phyloP scores from a whole-genome alignment of 306 rosid genomes.

The Neltuma alba region DNA sequence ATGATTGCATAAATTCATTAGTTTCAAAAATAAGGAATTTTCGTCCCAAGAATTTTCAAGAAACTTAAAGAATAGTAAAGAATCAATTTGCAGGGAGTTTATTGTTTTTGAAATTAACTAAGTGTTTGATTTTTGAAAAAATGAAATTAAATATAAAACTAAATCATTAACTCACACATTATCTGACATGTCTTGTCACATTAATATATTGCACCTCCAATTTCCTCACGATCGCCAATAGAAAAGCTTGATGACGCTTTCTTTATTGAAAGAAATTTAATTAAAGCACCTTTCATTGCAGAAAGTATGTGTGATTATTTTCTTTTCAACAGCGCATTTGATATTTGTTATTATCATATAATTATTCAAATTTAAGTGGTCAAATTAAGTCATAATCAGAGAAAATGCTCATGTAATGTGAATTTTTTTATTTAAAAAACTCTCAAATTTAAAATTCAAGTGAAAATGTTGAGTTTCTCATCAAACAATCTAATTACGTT shows the following conservation, averaged over 20 bases:
- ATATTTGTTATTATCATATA: not conserved
- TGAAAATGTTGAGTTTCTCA: not conserved
- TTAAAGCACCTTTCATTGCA: no score
- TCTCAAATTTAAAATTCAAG: not conserved
- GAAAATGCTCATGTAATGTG: not conserved
- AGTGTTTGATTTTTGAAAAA: not conserved
- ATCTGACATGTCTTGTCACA: not conserved
- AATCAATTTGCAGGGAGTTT: not conserved
- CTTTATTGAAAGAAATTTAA: not conserved
- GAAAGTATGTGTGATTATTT: not conserved
- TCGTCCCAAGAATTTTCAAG: not conserved
- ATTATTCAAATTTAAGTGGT: not conserved
- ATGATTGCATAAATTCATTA: not conserved
- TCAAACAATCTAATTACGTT: not conserved
- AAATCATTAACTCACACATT: not conserved
- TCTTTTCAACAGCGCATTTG: not conserved
- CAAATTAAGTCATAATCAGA: not conserved
- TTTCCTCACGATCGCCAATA: not conserved
- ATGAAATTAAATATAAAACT: not conserved
- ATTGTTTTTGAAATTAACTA: not conserved
- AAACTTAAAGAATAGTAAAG: not conserved
- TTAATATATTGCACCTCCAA: not conserved
- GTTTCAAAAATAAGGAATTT: not conserved
- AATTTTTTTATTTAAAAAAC: not conserved
- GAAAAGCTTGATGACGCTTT: not conserved